phyloP scores from a whole-genome alignment of 2,329 filamentous ascomycete genomes.

The Diaporthe citri region DNA sequence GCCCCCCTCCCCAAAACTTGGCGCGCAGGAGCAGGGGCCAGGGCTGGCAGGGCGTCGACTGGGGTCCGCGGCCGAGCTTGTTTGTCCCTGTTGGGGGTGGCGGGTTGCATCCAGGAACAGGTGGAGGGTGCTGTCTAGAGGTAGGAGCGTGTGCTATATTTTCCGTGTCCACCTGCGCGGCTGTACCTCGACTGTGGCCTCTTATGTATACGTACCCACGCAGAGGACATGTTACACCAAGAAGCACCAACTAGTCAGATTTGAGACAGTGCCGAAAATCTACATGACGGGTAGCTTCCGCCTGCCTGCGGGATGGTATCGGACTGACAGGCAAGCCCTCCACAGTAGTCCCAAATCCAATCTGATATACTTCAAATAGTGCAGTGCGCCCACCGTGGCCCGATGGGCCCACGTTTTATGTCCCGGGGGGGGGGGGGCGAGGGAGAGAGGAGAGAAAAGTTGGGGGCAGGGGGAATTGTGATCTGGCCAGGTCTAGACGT shows the following conservation, averaged over 20 bases:
- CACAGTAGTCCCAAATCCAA: conserved; percentile 13
- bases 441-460: not conserved
- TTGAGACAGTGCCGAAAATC: not conserved
- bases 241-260: not conserved
- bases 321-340: not conserved
- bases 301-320: not conserved
- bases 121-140: conserved; percentile 6
- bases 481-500: conserved; percentile 15
- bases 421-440: too few relatives aligned
- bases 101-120: conserved; percentile 33
- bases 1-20: conserved; percentile 8
- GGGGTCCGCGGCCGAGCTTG: conserved; percentile 30
- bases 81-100: conserved; percentile 14
- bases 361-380: conserved; percentile 27
- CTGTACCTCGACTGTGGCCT: not conserved
- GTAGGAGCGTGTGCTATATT: not conserved
- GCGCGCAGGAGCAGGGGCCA: conserved; percentile 15
- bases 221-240: conserved; percentile 5
- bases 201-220: not conserved
- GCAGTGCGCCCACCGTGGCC: not conserved
- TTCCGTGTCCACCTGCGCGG: not conserved
- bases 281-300: not conserved
- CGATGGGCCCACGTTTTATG: not conserved
- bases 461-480: not conserved
- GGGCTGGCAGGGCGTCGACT: not conserved